Conservation (phyloP, 257 asterid genomes). For the Paraleonurus japonicus region DNA sequence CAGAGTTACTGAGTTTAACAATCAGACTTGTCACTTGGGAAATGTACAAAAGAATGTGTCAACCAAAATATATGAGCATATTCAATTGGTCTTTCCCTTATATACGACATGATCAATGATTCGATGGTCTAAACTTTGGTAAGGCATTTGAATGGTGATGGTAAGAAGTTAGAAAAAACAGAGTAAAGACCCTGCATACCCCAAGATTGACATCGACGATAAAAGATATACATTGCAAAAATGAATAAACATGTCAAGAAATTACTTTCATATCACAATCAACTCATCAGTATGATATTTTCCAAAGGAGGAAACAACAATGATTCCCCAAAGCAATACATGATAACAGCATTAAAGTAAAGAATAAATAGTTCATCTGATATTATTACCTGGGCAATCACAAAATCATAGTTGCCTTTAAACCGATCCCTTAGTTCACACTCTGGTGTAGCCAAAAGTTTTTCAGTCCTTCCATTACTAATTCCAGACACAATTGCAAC, state of each 20-base stretch:
- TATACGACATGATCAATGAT: not conserved
- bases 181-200: constrained; percentile 6
- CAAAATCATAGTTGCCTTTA: constrained; percentile 78
- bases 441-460: constrained; percentile 67
- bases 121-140: not conserved
- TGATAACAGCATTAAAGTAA: constrained; percentile 3
- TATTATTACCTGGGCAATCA: constrained; percentile 68
- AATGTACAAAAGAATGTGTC: not conserved
- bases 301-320: not conserved
- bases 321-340: not conserved
- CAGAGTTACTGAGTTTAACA: not conserved
- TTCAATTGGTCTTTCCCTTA: not conserved
- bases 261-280: not conserved
- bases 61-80: not conserved
- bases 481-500: constrained; percentile 88
- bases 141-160: not conserved
- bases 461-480: constrained; percentile 59
- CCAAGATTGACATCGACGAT: not conserved
- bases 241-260: constrained; percentile 5
- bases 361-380: not conserved
- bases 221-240: not conserved
- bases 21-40: not conserved
- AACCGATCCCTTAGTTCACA: constrained; percentile 65
- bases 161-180: constrained; percentile 1
- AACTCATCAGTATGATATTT: constrained; percentile 1